Evolutionary conservation across 306 rosid genomes (phyloP), one percentile per base, ranked within the genome.

Genomic region (Mucuna pruriens): DNA sequence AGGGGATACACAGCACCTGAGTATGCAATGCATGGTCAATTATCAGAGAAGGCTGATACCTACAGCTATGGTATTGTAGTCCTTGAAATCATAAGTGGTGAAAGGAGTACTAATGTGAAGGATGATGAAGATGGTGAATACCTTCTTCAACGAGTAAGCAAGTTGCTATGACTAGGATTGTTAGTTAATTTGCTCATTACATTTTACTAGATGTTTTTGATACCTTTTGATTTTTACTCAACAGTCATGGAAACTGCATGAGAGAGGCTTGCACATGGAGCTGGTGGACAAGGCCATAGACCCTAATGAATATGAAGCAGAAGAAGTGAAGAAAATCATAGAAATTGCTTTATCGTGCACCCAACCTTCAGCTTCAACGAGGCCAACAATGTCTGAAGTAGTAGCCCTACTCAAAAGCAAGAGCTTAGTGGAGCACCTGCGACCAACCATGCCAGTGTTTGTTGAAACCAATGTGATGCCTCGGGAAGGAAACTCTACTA

Each of bases 1-100:
- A 90, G 92, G 81, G 97, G 94, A 70, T 92, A 90, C 74, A 88
- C 87, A 5, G 94, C 97, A 64, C 92, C 97, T 1, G 97, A 92
- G 68, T 92, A 90, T 79, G 92, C 97, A 64, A 79, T 92, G 33
- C 97, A 92, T 38, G 94, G 94, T 8, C 92, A 90, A 48, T 63
- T 92, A 80, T 90, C 92, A 8, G 94, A 83, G 63, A 92, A 92
- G 84, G 97, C 77, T 2, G 97, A 92, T 54, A 71, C 86, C 20
- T 91, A 86, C 52, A 92, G 97, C 42, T 90, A 82, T 83, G 97
- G 97, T 29, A 87, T 90, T 9, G 90, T 92, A 11, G 86, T 90
- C 55, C 84, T 90, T 72, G 94, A 92, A 84, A 90, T 92, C 17
- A 42, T 92, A 75, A 88, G 91, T 36, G 92, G 94, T 31, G 86